Conservation (phyloP, 805 yeast species). For the Hanseniaspora singularis region DNA sequence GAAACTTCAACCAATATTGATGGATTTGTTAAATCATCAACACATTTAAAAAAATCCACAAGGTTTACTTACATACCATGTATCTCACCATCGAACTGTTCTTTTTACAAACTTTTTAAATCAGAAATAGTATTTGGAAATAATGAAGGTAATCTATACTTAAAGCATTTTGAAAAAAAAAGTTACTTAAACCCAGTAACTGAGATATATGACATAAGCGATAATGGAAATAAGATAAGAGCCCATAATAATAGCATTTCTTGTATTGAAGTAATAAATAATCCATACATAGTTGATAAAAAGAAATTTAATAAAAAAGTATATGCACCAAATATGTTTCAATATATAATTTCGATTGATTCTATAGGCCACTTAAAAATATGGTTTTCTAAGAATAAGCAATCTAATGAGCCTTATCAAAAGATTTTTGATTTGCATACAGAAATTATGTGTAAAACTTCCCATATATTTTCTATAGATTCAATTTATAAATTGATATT, state of each 20-base stretch:
- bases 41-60: constrained; percentile 20
- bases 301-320: constrained; percentile 20
- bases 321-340: constrained; percentile 18
- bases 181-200: constrained; percentile 27
- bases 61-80: constrained; percentile 29
- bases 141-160: constrained; percentile 29
- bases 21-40: constrained; percentile 2
- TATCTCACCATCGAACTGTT: constrained; percentile 30
- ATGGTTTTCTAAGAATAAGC: constrained; percentile 10
- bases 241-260: constrained; percentile 26
- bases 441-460: not conserved
- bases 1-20: constrained; percentile 19
- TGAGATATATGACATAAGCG: constrained; percentile 17
- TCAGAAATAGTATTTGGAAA: constrained; percentile 30
- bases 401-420: constrained; percentile 8
- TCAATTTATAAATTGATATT: constrained; percentile 7
- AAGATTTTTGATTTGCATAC: constrained; percentile 2
- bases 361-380: constrained; percentile 6
- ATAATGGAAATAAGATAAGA: constrained; percentile 1
- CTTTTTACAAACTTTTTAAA: constrained; percentile 28
- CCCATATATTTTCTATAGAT: constrained; percentile 1
- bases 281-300: constrained; percentile 19
- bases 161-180: constrained; percentile 27
- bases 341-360: constrained; percentile 8
- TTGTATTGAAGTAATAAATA: constrained; percentile 21